A percentile compares a stretch with the other conserved stretches of the same genome.
Evolutionary conservation across 495 filamentous ascomycete species (phyloP).

Genomic region (Lindgomyces ingoldianus): DNA sequence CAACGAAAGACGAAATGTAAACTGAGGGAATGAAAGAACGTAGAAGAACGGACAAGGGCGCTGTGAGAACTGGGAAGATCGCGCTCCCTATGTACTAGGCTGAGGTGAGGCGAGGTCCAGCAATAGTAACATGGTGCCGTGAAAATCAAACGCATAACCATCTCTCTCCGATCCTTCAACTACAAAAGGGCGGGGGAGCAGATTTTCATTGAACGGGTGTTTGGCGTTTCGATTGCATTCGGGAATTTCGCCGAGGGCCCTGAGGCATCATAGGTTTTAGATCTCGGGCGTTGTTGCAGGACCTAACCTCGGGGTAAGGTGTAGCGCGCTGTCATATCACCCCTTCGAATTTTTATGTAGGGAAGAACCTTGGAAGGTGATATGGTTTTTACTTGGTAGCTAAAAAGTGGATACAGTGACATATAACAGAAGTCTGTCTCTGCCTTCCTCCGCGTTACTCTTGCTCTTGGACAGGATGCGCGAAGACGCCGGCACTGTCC

Average conservation of each 20-base stretch:
- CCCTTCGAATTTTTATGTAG: too few species aligned
- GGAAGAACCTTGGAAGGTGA: too few species aligned
- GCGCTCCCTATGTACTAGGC: not conserved
- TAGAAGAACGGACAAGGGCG: not conserved
- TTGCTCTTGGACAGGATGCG: too few species aligned
- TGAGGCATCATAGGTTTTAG: not conserved
- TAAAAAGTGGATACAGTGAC: too few species aligned
- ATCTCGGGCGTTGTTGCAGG: not conserved
- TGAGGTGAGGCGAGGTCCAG: not conserved
- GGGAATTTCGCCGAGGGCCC: not conserved
- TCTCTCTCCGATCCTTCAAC: not conserved
- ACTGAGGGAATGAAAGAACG: not conserved
- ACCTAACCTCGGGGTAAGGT: not conserved
- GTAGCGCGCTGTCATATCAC: too few species aligned
- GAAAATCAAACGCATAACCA: constrained; percentile 23
- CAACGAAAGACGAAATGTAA: constrained; percentile 27
- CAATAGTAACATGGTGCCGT: constrained; percentile 23
- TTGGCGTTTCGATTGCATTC: constrained; percentile 10
- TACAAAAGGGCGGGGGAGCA: not conserved
- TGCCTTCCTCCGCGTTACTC: too few species aligned
- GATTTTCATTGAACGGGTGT: constrained; percentile 15
- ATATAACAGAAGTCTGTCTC: too few species aligned
- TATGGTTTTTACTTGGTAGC: too few species aligned
- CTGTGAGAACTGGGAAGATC: not conserved
- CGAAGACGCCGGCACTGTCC: not conserved